A percentile compares a stretch with the other conserved stretches of the same genome.
Evolutionary conservation across 2,329 filamentous ascomycete genomes (phyloP).

Genomic region (Paracorniculantispora psalliotae): DNA sequence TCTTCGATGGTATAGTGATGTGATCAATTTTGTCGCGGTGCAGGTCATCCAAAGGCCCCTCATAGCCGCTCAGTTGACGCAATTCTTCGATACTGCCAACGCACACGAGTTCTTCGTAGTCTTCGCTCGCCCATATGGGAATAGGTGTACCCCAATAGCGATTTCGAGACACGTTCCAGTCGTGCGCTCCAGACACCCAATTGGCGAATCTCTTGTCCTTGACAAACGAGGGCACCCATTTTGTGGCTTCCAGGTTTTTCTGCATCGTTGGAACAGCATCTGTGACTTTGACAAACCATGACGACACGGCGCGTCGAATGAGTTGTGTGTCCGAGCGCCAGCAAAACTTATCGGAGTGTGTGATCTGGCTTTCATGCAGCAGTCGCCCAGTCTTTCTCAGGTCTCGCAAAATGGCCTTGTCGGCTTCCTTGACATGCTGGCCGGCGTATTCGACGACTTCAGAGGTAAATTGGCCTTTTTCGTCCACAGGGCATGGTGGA

Average conservation of each 20-base stretch:
- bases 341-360: slow-evolving; percentile 24
- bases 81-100: slow-evolving; percentile 81
- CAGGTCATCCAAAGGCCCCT: slow-evolving; percentile 76
- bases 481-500: slow-evolving; percentile 68
- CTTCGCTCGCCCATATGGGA: slow-evolving; percentile 86
- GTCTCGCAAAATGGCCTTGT: slow-evolving; percentile 24
- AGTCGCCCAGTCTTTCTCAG: slow-evolving; percentile 20
- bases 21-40: slow-evolving; percentile 90
- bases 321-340: slow-evolving; percentile 25
- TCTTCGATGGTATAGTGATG: slow-evolving; percentile 87
- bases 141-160: slow-evolving; percentile 94
- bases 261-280: slow-evolving; percentile 21
- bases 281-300: slow-evolving; percentile 24
- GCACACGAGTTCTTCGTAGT: slow-evolving; percentile 80
- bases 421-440: slow-evolving; percentile 23
- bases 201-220: slow-evolving; percentile 25
- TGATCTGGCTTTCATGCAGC: slow-evolving; percentile 20
- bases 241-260: slow-evolving; percentile 21
- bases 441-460: slow-evolving; percentile 23
- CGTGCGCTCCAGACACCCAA: slow-evolving; percentile 18
- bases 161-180: slow-evolving; percentile 41
- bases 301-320: slow-evolving; percentile 24
- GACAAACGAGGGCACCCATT: slow-evolving; percentile 21
- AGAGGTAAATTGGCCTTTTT: slow-evolving; percentile 30
- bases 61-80: slow-evolving; percentile 76